Evolutionary conservation across 805 yeast genomes (phyloP), one percentile per base, ranked within the genome.

Genomic region (Barnettozyma vustinii): DNA sequence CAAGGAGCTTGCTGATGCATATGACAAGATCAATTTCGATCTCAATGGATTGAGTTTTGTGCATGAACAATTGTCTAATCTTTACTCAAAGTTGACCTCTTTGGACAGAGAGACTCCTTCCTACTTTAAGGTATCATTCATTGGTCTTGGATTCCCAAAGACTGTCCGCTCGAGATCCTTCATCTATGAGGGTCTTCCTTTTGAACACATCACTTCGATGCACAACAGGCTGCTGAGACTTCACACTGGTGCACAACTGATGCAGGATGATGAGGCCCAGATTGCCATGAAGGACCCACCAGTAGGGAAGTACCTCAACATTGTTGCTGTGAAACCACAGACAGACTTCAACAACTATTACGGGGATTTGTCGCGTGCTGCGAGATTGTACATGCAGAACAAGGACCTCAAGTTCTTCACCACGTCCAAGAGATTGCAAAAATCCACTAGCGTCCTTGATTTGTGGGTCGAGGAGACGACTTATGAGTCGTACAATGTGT

Each of bases 391-490:
- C 65, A 82, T 87, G 57, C 82, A 87, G 56, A 83, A 87, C 65
- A 83, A 83, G 66, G 79, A 87, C 58, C 68, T 88, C 67, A 77
- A 79, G 56, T 76, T 77, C 51, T 89, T 89, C 68, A 77, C 87
- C 5, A 79, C 81, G 36, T 75, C 84, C 44, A 77, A 85, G 64
- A 80, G 85, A 57, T 66, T 88, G 46, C 88, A 92, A 1, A 91
- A 92, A 5, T 77, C 87, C 1, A 77, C 81, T 0, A 75, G 84
- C 10, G 83, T 86, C 9, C 75, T 79, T 47, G 89, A 88, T 58
- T 69, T 89, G 57, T 89, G 96, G 96, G 88, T 91, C 18, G 96
- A 89, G 61, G 96, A 89, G 66, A 78, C 85, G 9, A 83, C 87
- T 1, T 89, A 81, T 69, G 87, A 81, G 54, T 86, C 96, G 0